Evolutionary conservation across 164 flowering plant genomes (phyloP).

Genomic region (Echeveria elegans): DNA sequence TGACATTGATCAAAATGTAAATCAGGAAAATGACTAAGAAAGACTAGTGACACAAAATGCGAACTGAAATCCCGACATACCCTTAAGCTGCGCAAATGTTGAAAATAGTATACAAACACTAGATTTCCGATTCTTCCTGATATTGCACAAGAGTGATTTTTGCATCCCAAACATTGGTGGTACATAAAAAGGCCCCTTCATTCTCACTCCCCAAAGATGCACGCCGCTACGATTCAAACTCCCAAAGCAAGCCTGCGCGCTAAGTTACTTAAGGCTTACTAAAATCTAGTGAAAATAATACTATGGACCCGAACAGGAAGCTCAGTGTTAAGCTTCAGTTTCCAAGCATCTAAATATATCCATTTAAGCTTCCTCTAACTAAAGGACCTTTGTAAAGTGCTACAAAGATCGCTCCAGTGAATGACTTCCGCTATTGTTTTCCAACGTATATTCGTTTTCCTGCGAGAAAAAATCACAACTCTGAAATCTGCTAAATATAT

Average conservation of each 20-base stretch:
- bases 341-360: conserved; percentile 29
- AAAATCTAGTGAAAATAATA: not conserved
- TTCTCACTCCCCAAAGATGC: conserved; percentile 25
- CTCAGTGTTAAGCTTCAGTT: conserved; percentile 20
- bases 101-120: not conserved
- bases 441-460: not conserved
- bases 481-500: not conserved
- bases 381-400: conserved; percentile 29
- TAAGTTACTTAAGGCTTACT: not conserved
- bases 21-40: not conserved
- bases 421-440: not conserved
- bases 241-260: conserved; percentile 25
- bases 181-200: conserved; percentile 34
- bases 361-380: conserved; percentile 17
- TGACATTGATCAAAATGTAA: not conserved
- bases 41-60: not conserved
- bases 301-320: conserved; percentile 14
- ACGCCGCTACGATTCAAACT: conserved; percentile 22
- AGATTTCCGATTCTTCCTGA: not conserved
- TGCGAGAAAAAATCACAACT: not conserved
- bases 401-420: conserved; percentile 23
- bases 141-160: conserved; percentile 26
- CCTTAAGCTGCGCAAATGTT: not conserved
- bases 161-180: conserved; percentile 32
- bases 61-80: not conserved